These are phyloP conservation scores for Rubia tinctorum DNA, from an alignment of 305 asterid species.

Conservation along the genomic window DNA sequence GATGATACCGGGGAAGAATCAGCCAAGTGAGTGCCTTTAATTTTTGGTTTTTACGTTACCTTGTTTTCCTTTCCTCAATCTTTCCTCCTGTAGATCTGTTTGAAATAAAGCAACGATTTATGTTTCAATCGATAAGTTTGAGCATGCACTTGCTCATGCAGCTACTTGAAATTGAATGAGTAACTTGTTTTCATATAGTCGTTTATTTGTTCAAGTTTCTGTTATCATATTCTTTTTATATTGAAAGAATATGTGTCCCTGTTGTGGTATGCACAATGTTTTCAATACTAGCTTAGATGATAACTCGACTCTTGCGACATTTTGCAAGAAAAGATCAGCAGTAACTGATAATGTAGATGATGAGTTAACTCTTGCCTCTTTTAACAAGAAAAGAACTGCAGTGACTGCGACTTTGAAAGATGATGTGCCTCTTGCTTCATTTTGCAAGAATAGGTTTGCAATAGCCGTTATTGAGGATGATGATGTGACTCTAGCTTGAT, in stretches of 20 bases:
- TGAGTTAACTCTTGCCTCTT: too few species aligned
- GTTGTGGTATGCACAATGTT: not conserved
- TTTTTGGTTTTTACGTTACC: conserved; percentile 15
- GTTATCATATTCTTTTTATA: not conserved
- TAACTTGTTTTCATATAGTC: too few species aligned
- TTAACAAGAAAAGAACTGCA: too few species aligned
- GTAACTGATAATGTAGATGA: too few species aligned
- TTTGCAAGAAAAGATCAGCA: too few species aligned
- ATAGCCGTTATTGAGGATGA: too few species aligned
- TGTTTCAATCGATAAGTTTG: not conserved
- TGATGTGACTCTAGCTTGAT: too few species aligned
- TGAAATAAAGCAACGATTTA: not conserved
- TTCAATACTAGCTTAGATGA: too few species aligned
- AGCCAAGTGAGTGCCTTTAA: conserved; percentile 54
- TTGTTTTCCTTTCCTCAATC: conserved; percentile 6
- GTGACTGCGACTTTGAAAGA: too few species aligned
- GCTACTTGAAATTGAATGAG: not conserved
- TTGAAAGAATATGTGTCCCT: not conserved
- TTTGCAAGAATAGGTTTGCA: too few species aligned
- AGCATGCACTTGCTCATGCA: not conserved
- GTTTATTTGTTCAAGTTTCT: not conserved
- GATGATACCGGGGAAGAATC: conserved; percentile 94
- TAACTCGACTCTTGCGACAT: too few species aligned
- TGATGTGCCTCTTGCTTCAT: too few species aligned
- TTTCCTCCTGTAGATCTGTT: not conserved